Percentiles rank a stretch among this genome's conserved stretches.
Conservation (phyloP, 805 yeast genomes). For the Candida verbasci region DNA sequence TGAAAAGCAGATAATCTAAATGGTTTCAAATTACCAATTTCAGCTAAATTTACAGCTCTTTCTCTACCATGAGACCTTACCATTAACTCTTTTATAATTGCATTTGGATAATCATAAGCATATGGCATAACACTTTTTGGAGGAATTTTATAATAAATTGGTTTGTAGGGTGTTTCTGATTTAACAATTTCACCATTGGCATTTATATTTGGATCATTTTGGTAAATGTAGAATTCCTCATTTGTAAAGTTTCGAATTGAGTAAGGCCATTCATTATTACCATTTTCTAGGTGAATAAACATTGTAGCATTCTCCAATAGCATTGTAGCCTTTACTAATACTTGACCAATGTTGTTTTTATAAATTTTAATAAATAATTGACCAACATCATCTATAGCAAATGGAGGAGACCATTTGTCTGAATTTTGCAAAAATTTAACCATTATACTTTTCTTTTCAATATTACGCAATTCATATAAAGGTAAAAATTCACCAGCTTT, state of each 20-base stretch:
- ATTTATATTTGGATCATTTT: constrained; percentile 69
- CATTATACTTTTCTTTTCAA: constrained; percentile 55
- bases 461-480: constrained; percentile 57
- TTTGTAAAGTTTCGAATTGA: constrained; percentile 88
- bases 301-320: constrained; percentile 77
- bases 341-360: constrained; percentile 61
- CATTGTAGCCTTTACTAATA: constrained; percentile 66
- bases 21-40: constrained; percentile 87
- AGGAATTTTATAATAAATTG: constrained; percentile 77
- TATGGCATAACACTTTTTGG: constrained; percentile 95
- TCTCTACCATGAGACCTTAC: constrained; percentile 69
- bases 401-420: constrained; percentile 83
- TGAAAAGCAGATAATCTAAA: constrained; percentile 62
- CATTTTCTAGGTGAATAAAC: constrained; percentile 69
- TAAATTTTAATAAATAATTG: constrained; percentile 68
- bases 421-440: constrained; percentile 54
- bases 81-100: constrained; percentile 73
- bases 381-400: constrained; percentile 80
- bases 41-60: constrained; percentile 80
- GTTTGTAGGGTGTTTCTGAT: constrained; percentile 58
- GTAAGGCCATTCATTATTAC: constrained; percentile 84
- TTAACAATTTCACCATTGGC: constrained; percentile 56
- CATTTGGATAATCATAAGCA: constrained; percentile 97
- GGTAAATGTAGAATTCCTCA: constrained; percentile 80
- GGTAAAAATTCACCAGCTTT: constrained; percentile 49